A percentile compares a stretch with the other conserved stretches of the same genome.
Conservation (phyloP, 495 filamentous ascomycete species). For the Lentithecium fluviatile region DNA sequence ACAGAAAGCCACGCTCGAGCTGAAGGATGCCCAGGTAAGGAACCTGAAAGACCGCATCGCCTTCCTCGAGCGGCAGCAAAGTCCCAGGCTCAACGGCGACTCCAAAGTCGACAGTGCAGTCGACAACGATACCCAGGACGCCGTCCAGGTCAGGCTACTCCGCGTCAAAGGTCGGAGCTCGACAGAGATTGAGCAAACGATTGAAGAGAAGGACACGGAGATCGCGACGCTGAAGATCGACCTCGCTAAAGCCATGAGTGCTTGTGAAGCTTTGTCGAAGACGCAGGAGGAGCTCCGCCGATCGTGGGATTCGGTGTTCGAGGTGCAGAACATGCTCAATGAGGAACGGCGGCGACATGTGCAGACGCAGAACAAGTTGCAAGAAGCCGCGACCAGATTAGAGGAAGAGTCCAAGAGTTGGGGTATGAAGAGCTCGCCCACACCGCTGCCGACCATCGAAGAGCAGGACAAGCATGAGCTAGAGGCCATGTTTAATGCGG, state of each 20-base stretch:
- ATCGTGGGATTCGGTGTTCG: slow-evolving; percentile 18
- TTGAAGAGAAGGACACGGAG: slow-evolving; percentile 19
- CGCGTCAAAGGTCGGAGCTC: slow-evolving; percentile 22
- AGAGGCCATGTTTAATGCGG: slow-evolving; percentile 28
- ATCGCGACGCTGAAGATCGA: slow-evolving; percentile 16
- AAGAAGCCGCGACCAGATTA: slow-evolving; percentile 6
- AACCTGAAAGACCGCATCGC: slow-evolving; percentile 22
- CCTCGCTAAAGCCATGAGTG: neutral
- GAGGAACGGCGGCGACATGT: slow-evolving; percentile 12
- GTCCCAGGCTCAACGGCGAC: neutral
- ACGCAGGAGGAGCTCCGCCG: slow-evolving; percentile 20
- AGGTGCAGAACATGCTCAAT: slow-evolving; percentile 14
- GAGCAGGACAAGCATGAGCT: slow-evolving; percentile 22
- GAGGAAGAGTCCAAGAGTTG: slow-evolving; percentile 15
- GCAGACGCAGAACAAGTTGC: slow-evolving; percentile 10
- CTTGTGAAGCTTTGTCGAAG: slow-evolving; percentile 6
- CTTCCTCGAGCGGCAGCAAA: slow-evolving; percentile 5
- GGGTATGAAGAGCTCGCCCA: slow-evolving; percentile 12
- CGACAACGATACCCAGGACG: neutral
- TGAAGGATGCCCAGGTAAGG: slow-evolving; percentile 21
- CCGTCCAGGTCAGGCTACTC: slow-evolving; percentile 21
- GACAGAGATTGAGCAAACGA: slow-evolving; percentile 1
- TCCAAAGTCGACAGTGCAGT: neutral
- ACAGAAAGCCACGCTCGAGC: slow-evolving; percentile 10
- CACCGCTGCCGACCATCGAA: slow-evolving; percentile 20